Percentiles rank a stretch among this genome's conserved stretches.
These are phyloP conservation scores for Tarenaya hassleriana DNA, from an alignment of 345 rosid genomes.

Conservation along the genomic window DNA sequence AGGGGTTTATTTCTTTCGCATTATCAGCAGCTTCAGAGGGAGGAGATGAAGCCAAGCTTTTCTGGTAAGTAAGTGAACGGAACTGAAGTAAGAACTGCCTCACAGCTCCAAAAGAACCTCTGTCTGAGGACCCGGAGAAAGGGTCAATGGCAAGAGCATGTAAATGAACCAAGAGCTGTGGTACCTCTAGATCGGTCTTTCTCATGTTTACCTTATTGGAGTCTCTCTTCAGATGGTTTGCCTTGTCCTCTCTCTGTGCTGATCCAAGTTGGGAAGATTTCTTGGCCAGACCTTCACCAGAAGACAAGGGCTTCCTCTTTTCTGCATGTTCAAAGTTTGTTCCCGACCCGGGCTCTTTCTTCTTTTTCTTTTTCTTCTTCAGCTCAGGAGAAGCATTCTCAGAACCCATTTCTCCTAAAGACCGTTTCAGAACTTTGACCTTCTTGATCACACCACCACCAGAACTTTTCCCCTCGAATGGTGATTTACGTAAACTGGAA, in stretches of 20 bases:
- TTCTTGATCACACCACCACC: constrained; percentile 43
- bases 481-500: constrained; percentile 25
- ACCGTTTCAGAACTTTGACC: constrained; percentile 47
- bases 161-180: constrained; percentile 56
- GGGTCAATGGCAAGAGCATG: constrained; percentile 75
- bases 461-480: constrained; percentile 35
- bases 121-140: constrained; percentile 45
- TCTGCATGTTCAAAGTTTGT: constrained; percentile 36
- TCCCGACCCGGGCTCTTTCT: constrained; percentile 39
- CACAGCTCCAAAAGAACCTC: constrained; percentile 38
- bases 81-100: constrained; percentile 60
- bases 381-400: constrained; percentile 33
- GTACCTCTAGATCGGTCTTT: constrained; percentile 37
- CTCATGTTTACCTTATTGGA: constrained; percentile 22
- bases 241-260: constrained; percentile 36
- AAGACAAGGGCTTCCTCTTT: constrained; percentile 42
- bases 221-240: constrained; percentile 38
- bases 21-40: constrained; percentile 36
- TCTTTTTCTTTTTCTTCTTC: constrained; percentile 70
- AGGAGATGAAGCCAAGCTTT: constrained; percentile 60
- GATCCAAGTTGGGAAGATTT: constrained; percentile 34
- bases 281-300: constrained; percentile 37
- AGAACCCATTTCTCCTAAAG: constrained; percentile 33
- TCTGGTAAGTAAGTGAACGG: constrained; percentile 67
- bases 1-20: constrained; percentile 34